Evolutionary conservation across 768 basidiomycete species (phyloP), one percentile per base, ranked within the genome.

Genomic region (Xerocomus potaroensis): DNA sequence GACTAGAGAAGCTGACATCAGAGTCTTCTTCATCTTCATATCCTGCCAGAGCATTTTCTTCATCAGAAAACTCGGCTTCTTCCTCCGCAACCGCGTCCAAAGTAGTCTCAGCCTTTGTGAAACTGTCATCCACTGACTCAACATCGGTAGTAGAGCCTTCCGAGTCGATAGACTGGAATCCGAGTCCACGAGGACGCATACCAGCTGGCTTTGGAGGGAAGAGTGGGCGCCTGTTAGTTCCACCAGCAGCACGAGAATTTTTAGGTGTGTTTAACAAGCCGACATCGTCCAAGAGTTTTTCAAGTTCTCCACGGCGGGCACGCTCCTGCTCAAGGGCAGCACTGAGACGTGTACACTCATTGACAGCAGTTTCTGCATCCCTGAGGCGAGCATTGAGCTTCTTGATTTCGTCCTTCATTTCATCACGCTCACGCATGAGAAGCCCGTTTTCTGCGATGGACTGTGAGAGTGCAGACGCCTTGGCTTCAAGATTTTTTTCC

Each of bases 11-110:
- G 44, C 71, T 70, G 40, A 72, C 54, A 56, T 83, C 79, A 2
- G 71, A 74, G 42, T 81, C 81, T 3, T 76, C 80, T 45, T 84
- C 84, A 45, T 86, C 84, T 59, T 87, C 86, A 47, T 87, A 88
- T 23, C 80, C 73, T 34, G 72, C 77, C 27, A 87, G 66, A 18
- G 71, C 81, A 50, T 81, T 72, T 14, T 83, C 76, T 31, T 80
- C 79, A 29, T 65, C 59, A 21, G 56, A 56, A 15, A 47, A 40
- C 14, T 72, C 71, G 40, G 74, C 72, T 1, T 69, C 67, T 35
- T 79, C 85, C 56, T 86, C 84, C 18, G 65, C 67, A 11, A 84
- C 81, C 18, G 72, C 69, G 58, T 81, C 79, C 55, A 83, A 69
- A 18, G 75, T 63, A 53, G 77, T 74, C 32, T 68, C 68, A 38